A percentile compares a stretch with the other conserved stretches of the same genome.
Evolutionary conservation across 495 filamentous ascomycete genomes (phyloP).

Genomic region (Neurospora sp.): DNA sequence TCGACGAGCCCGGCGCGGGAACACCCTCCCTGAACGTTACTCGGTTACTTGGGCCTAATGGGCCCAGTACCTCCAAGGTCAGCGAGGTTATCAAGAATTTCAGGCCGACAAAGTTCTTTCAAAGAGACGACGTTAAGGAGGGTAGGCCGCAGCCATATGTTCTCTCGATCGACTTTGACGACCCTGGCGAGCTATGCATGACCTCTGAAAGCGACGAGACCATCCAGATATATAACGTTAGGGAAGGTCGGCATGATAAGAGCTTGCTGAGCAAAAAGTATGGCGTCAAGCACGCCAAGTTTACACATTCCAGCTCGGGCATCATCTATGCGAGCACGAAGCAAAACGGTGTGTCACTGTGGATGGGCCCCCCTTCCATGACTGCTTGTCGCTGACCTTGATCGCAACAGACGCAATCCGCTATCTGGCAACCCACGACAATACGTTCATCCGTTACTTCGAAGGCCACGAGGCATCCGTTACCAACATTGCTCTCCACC

Average conservation of each 20-base stretch:
- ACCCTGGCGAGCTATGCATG: conserved; percentile 81
- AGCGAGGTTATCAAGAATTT: conserved; percentile 37
- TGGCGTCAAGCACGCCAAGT: conserved; percentile 84
- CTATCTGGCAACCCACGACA: conserved; percentile 89
- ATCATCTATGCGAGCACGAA: conserved; percentile 96
- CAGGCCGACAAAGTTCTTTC: conserved; percentile 42
- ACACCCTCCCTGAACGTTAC: conserved; percentile 31
- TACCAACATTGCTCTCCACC: conserved; percentile 64
- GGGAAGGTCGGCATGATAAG: conserved; percentile 79
- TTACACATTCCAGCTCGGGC: conserved; percentile 77
- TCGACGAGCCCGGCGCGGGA: conserved; percentile 33
- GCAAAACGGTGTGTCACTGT: conserved; percentile 53
- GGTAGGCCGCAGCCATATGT: conserved; percentile 30
- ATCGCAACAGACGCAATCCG: conserved; percentile 60
- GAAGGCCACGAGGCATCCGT: conserved; percentile 75
- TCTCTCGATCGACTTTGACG: conserved; percentile 86
- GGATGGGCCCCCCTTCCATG: neutral
- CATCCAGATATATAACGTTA: conserved; percentile 87
- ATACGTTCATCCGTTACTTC: conserved; percentile 91
- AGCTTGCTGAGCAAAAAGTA: conserved; percentile 86
- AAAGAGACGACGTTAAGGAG: conserved; percentile 33
- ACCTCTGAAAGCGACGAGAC: conserved; percentile 84
- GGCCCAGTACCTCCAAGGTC: conserved; percentile 30
- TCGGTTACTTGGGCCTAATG: conserved; percentile 21
- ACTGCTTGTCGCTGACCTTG: conserved; percentile 7